These are phyloP conservation scores for Colletotrichum sp. DNA, from an alignment of 2,329 filamentous ascomycete genomes.

Conservation along the genomic window DNA sequence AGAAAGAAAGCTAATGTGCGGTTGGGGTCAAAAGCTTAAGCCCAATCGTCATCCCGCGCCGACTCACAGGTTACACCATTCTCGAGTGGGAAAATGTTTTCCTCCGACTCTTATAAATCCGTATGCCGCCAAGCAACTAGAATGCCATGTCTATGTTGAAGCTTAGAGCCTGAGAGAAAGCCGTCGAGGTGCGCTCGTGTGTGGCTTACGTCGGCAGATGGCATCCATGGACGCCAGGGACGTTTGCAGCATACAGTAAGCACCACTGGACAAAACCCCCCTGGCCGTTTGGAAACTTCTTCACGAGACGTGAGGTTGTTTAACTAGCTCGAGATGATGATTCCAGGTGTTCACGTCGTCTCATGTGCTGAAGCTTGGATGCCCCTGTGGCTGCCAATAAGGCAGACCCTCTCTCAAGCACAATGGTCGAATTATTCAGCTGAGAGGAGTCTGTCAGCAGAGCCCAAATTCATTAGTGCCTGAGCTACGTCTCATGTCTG, in stretches of 20 bases:
- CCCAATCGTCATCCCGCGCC: neutral
- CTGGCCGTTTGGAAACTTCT: neutral
- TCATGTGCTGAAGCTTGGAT: neutral
- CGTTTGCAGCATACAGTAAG: neutral
- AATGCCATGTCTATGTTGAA: neutral
- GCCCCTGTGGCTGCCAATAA: neutral
- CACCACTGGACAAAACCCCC: too few relatives aligned
- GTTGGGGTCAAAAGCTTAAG: neutral
- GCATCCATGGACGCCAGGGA: neutral
- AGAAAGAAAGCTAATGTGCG: neutral
- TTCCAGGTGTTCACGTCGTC: neutral
- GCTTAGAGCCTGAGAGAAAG: neutral
- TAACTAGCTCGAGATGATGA: neutral
- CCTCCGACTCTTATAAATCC: slow-evolving; percentile 2
- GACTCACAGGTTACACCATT: neutral
- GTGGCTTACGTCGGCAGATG: neutral
- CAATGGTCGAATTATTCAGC: neutral
- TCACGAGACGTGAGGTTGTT: neutral
- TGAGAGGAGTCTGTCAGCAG: neutral
- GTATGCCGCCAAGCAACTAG: neutral
- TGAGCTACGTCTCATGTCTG: neutral
- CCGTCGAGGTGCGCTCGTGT: too few relatives aligned
- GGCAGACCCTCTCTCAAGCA: neutral
- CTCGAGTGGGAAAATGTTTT: neutral
- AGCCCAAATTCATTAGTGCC: neutral